phyloP scores from a whole-genome alignment of 495 filamentous ascomycete genomes.

The Haplographium delicatum region DNA sequence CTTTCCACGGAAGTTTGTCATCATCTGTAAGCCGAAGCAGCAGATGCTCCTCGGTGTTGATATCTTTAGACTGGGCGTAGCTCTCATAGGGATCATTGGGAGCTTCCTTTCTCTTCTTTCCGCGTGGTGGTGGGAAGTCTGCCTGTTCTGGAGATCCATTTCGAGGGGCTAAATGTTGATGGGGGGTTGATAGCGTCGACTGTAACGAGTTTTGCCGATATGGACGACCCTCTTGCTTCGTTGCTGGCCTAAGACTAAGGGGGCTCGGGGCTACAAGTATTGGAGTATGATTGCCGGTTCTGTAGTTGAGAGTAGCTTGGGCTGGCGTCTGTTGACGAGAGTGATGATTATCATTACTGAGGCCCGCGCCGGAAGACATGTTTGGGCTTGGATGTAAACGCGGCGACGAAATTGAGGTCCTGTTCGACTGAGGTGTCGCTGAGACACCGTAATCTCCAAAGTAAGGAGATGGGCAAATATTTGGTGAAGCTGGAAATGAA shows the following conservation, averaged over 20 bases:
- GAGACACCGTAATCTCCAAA: conserved; percentile 17
- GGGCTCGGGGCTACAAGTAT: conserved; percentile 20
- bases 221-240: background rate
- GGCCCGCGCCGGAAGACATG: conserved; percentile 6
- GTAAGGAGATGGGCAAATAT: conserved; percentile 4
- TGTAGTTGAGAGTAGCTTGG: too few species aligned
- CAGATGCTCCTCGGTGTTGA: conserved; percentile 8
- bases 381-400: conserved; percentile 10
- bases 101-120: conserved; percentile 6
- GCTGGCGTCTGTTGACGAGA: conserved; percentile 4
- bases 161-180: background rate
- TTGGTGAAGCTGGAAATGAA: conserved; percentile 14
- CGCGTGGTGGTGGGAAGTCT: background rate
- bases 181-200: conserved; percentile 3
- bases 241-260: conserved; percentile 1
- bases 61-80: background rate
- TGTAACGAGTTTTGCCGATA: conserved; percentile 11
- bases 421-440: conserved; percentile 5
- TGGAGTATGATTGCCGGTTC: conserved; percentile 11
- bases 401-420: conserved; percentile 10
- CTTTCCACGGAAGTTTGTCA: conserved; percentile 18
- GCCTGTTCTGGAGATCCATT: background rate
- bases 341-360: conserved; percentile 3
- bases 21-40: conserved; percentile 12
- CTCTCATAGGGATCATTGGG: background rate